Evolutionary conservation across 1,284 basidiomycete species (phyloP).

Genomic region (Xanthoconium separans): DNA sequence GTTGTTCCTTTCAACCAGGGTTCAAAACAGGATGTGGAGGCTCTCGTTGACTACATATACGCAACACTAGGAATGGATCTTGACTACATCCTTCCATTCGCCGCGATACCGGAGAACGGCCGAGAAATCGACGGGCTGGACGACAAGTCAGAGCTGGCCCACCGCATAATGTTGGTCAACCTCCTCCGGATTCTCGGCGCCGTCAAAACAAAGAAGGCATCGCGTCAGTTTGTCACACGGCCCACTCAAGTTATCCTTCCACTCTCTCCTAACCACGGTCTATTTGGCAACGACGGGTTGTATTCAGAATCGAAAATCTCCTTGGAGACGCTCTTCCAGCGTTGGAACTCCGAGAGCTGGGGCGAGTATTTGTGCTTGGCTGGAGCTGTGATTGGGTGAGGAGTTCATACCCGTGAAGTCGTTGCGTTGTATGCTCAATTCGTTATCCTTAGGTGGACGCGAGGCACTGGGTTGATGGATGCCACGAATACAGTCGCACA

Average conservation of each 20-base stretch:
- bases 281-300: conserved; percentile 97
- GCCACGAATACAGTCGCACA: conserved; percentile 95
- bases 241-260: conserved; percentile 98
- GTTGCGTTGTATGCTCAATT: conserved; percentile 11
- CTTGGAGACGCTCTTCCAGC: conserved; percentile 95
- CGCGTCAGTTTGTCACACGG: conserved; percentile 92
- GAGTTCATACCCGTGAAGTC: conserved; percentile 2
- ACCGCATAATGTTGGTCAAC: conserved; percentile 96
- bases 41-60: conserved; percentile 98
- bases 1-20: conserved; percentile 99
- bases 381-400: conserved; percentile 94
- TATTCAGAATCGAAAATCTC: conserved; percentile 99
- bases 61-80: conserved; percentile 91
- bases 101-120: conserved; percentile 97
- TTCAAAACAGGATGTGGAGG: conserved; percentile 97
- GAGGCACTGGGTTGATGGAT: conserved; percentile 97
- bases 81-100: conserved; percentile 98
- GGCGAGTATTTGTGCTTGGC: conserved; percentile 98
- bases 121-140: conserved; percentile 97
- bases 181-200: conserved; percentile 93
- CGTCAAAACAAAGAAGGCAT: conserved; percentile 98
- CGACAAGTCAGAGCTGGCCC: conserved; percentile 96
- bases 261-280: conserved; percentile 95
- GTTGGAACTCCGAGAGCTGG: conserved; percentile 99
- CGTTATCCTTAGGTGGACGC: conserved; percentile 72